These are phyloP conservation scores for Botrytis aclada DNA, from an alignment of 2,329 filamentous ascomycete species.

Conservation along the genomic window DNA sequence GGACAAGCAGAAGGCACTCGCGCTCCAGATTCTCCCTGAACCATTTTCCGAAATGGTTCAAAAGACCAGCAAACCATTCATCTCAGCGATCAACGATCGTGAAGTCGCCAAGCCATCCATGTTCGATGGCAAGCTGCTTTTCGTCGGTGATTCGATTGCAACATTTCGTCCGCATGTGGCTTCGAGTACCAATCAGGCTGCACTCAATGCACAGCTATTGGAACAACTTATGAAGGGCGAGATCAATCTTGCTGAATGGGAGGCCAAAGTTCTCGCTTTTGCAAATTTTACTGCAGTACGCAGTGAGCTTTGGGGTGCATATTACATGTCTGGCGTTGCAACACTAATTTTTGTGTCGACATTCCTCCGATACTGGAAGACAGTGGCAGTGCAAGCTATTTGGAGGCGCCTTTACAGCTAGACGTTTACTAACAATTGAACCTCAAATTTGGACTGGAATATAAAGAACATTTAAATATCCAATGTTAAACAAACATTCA, in stretches of 20 bases:
- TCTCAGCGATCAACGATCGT: conserved; percentile 12
- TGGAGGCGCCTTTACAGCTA: background rate
- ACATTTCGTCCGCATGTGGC: conserved; percentile 18
- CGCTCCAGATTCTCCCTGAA: background rate
- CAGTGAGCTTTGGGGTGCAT: conserved; percentile 12
- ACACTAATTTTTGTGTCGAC: background rate
- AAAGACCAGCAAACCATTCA: conserved; percentile 20
- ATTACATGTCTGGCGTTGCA: conserved; percentile 1
- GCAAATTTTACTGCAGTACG: background rate
- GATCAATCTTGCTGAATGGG: background rate
- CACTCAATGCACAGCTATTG: conserved; percentile 7
- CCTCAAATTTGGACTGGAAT: background rate
- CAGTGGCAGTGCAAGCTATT: background rate
- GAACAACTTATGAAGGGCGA: conserved; percentile 17
- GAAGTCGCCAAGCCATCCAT: conserved; percentile 3
- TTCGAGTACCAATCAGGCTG: conserved; percentile 20
- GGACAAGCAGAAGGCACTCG: background rate
- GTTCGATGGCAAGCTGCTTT: conserved; percentile 20
- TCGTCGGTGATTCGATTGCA: conserved; percentile 20
- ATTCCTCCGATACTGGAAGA: background rate
- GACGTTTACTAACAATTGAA: background rate
- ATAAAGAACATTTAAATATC: background rate
- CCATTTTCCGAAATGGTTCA: conserved; percentile 19
- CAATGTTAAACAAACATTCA: background rate
- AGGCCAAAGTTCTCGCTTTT: conserved; percentile 2